phyloP scores from a whole-genome alignment of 345 rosid genomes.

The Fremontodendron californicum region DNA sequence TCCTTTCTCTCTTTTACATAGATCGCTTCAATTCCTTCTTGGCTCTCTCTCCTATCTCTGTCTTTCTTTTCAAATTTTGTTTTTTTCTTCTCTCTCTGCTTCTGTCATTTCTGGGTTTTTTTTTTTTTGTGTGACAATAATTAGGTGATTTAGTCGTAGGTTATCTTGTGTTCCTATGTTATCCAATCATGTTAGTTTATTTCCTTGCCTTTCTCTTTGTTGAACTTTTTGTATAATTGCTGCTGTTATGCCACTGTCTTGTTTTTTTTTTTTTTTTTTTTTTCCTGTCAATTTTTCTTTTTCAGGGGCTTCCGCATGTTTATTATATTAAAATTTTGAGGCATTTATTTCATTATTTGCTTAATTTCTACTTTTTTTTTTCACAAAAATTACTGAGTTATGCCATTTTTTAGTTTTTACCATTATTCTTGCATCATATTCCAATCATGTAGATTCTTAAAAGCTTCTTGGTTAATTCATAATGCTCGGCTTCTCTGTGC shows the following conservation, averaged over 20 bases:
- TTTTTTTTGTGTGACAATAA: not conserved
- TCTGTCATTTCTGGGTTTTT: not conserved
- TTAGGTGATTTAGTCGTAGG: not conserved
- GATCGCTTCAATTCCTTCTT: not conserved
- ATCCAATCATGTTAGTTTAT: not conserved
- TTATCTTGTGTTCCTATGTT: not conserved
- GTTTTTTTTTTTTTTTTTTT: not conserved
- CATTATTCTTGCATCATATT: not conserved
- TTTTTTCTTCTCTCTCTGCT: not conserved
- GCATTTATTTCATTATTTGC: not conserved
- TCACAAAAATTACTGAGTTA: not conserved
- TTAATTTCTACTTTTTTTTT: not conserved
- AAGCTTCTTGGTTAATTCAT: not conserved
- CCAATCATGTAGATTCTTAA: conserved; percentile 2
- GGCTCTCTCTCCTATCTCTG: not conserved
- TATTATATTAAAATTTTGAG: not conserved
- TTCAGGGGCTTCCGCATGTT: not conserved
- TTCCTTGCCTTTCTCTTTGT: not conserved
- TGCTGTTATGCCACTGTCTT: not conserved
- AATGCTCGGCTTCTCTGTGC: too few relatives aligned
- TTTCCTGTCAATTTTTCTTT: not conserved
- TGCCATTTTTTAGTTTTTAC: not conserved
- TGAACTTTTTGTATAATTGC: not conserved
- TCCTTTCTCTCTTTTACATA: conserved; percentile 7
- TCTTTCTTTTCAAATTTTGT: not conserved